A percentile compares a stretch with the other conserved stretches of the same genome.
These are phyloP conservation scores for Mychonastes homosphaera DNA, from an alignment of 139 green algal species.

Conservation along the genomic window DNA sequence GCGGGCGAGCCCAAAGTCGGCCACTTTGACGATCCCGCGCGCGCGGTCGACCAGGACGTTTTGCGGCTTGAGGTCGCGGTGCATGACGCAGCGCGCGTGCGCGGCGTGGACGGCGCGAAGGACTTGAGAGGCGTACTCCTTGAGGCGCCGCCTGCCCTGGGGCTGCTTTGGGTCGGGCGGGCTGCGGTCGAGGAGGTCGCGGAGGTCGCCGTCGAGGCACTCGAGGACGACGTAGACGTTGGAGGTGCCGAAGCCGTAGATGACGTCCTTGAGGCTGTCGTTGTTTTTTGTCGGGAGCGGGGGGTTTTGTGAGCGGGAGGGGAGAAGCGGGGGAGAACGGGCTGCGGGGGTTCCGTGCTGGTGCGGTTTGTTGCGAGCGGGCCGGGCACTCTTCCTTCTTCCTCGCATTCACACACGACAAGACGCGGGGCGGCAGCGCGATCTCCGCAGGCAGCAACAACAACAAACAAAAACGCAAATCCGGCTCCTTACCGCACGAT, in stretches of 20 bases:
- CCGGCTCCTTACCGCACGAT: constrained; percentile 24
- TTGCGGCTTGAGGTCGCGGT: constrained; percentile 91
- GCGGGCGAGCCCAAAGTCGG: constrained; percentile 93
- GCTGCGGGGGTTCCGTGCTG: too few relatives aligned
- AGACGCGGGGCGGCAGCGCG: too few relatives aligned
- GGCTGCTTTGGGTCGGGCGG: too few relatives aligned
- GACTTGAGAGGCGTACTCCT: constrained; percentile 68
- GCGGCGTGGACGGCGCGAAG: constrained; percentile 54
- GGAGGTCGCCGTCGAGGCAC: constrained; percentile 45
- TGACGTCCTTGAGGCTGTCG: constrained; percentile 55
- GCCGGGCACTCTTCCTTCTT: too few relatives aligned
- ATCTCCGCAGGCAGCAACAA: too few relatives aligned
- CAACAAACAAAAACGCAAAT: too few relatives aligned
- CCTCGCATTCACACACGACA: too few relatives aligned
- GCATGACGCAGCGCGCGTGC: constrained; percentile 69
- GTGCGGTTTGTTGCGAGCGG: too few relatives aligned
- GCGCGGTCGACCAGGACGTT: constrained; percentile 90
- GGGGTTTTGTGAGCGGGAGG: background rate
- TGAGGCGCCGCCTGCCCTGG: constrained; percentile 16
- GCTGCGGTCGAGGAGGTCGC: constrained; percentile 32
- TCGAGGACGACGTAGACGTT: constrained; percentile 55
- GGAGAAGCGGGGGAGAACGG: too few relatives aligned
- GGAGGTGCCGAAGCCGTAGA: constrained; percentile 31
- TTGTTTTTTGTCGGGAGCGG: too few relatives aligned
- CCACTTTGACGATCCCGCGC: constrained; percentile 69